Percentiles rank a stretch among this genome's conserved stretches.
Conservation (phyloP, 768 basidiomycete species). For the Trametes cinnabarina region DNA sequence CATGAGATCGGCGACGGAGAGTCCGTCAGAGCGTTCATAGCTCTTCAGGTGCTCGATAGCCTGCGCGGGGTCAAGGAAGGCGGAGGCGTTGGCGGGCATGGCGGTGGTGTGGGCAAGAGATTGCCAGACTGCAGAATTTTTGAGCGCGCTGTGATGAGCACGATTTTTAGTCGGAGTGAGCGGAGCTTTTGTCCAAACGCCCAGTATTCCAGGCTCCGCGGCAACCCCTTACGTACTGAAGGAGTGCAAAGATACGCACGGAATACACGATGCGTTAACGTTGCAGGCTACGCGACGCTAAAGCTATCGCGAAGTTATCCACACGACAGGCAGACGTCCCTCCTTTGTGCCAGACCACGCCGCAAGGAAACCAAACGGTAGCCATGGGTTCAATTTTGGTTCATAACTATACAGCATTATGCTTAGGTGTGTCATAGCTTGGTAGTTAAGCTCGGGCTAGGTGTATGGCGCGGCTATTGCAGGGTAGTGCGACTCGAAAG, state of each 20-base stretch:
- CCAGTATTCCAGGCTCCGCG: neutral
- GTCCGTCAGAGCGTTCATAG: conserved; percentile 76
- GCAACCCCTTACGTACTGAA: neutral
- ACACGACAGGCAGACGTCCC: no score
- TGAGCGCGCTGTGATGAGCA: conserved; percentile 1
- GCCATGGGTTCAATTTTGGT: no score
- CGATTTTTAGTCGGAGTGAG: conserved; percentile 7
- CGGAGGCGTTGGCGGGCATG: conserved; percentile 26
- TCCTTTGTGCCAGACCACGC: no score
- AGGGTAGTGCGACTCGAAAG: no score
- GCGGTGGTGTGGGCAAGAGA: conserved; percentile 23
- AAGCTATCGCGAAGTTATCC: no score
- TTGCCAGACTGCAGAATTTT: conserved; percentile 17
- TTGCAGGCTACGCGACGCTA: no score
- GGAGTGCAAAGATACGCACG: neutral
- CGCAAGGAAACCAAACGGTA: no score
- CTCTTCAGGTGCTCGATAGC: conserved; percentile 75
- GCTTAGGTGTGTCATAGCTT: no score
- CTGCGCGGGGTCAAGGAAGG: conserved; percentile 61
- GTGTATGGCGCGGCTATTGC: no score
- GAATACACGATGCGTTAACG: neutral
- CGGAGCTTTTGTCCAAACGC: neutral
- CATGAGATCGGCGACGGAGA: conserved; percentile 84
- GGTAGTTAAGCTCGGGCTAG: no score
- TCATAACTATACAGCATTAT: no score